Base-by-base conservation (phyloP, 1,139 yeast species). In the Candida labiduridarum region DNA sequence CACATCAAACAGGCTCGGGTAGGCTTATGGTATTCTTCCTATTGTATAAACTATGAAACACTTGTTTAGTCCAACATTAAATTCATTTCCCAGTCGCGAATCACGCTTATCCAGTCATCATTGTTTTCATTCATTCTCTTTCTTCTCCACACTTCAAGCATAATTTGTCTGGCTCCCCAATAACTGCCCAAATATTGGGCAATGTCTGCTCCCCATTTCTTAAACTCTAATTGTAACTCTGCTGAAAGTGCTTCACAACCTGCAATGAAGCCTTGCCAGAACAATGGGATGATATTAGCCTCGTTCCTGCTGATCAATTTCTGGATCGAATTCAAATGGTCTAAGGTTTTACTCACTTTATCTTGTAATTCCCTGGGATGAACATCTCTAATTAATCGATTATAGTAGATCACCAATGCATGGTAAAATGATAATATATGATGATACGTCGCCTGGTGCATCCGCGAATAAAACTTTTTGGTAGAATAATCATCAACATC, bases 181-280 rank as follows among this genome's bases (percentile, higher is more conserved):
- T 89, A 89, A 45, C 94, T 85, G 0, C 96, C 96, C 56, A 89
- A 76, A 46, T 84, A 84, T 55, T 79, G 82, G 1, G 92, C 87
- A 54, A 89, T 81, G 52, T 82, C 84, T n/a, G 87, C 87, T 6
- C 94, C 89, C 96, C 96, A 89, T 54, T 78, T 75, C 60, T 83
- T 85, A 68, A 83, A 89, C 33, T 90, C 85, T 54, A 76, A 67
- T 57, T 89, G 94, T 43, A 85, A 67, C 38, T 74, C 75, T 1
- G 68, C 59, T 3, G 85, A 80, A 49, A 80, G 79, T 3, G 95
- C 89, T 56, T 89, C 91, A 61, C 96, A 87, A 0, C 96, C 96
- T 0, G 95, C 94, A 46, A 90, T 86, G 58, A 90, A 90, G 0
- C 95, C 96, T 61, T 89, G 95, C 92, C 96, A 90, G 60, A 89